Evolutionary conservation across 1,139 yeast species (phyloP), one percentile per base, ranked within the genome.

Genomic region (Pichia kudriavzevii): DNA sequence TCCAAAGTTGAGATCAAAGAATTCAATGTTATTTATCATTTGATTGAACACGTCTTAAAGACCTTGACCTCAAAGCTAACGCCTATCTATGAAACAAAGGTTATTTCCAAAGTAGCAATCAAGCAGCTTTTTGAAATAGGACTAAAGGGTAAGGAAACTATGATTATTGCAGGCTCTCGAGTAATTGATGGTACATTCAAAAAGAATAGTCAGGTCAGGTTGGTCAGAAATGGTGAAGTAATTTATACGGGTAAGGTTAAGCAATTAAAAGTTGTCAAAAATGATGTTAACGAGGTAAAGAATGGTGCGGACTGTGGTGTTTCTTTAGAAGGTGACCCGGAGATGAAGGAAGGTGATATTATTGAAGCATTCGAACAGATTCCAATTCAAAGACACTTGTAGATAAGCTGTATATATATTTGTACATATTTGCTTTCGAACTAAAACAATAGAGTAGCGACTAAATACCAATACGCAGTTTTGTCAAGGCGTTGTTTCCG

Each of bases 271-370:
- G 87, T 82, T 45, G 79, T 76, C 39, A 87, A 85, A 55, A 91
- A 84, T 34, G 94, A 83, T 49, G 82, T 81, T 4, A 50, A 63
- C 1, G 93, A 82, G 49, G 83, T 83, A 7, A 75, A 75, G 40
- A 87, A 84, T 60, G 96, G 95, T 21, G 71, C 72, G 27, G 98
- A 91, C 49, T 91, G 97, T 64, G 98, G 98, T 34, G 56, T 91
- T 27, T 63, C 87, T 0, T 78, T 91, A 49, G 78, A 71, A 2
- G 63, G 63, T 34, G 87, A 88, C 79, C 78, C 76, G 26, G 68
- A 76, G 49, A 17, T 53, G 3, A 18, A 41, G 11, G 74, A 64
- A 20, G 96, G 94, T 12, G 98, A 91, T 59, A 53, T 66, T 3
- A 67, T 91, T 23, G 80, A 84, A 53, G 79, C 77, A 4, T 78